Evolutionary conservation across 2,329 filamentous ascomycete species (phyloP).

Genomic region (Harringtonia lauricola): DNA sequence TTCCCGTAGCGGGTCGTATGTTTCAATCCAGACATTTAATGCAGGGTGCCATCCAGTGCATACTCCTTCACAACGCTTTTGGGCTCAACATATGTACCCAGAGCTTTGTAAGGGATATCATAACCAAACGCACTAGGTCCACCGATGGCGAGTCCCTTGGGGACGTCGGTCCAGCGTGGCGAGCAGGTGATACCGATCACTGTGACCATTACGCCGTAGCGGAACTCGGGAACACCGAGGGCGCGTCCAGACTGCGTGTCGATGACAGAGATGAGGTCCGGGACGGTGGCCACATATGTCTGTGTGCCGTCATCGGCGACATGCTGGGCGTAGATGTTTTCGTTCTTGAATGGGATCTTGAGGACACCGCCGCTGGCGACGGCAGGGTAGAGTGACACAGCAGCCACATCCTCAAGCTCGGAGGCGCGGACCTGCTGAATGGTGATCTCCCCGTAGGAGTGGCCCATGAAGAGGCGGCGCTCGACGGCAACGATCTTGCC

Average conservation of each 20-base stretch:
- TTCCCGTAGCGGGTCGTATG: too few species aligned
- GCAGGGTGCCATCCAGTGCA: too few species aligned
- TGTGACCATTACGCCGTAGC: constrained; percentile 37
- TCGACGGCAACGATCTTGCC: constrained; percentile 42
- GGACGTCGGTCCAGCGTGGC: constrained; percentile 38
- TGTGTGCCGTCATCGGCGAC: constrained; percentile 3
- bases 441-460: constrained; percentile 29
- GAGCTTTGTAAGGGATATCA: constrained; percentile 32
- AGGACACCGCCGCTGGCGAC: constrained; percentile 11
- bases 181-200: constrained; percentile 43
- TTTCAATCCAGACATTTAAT: too few species aligned
- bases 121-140: constrained; percentile 27
- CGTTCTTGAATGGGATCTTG: constrained; percentile 18
- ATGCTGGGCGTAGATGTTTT: constrained; percentile 13
- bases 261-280: constrained; percentile 29
- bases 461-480: constrained; percentile 33
- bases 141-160: constrained; percentile 34
- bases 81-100: constrained; percentile 40
- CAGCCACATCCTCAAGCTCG: neutral
- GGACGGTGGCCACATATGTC: constrained; percentile 30
- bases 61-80: constrained; percentile 42
- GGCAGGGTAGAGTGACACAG: neutral
- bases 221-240: constrained; percentile 41
- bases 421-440: constrained; percentile 10
- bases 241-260: constrained; percentile 35